phyloP scores from a whole-genome alignment of 805 yeast species.

The Zygosaccharomyces pseudorouxii region DNA sequence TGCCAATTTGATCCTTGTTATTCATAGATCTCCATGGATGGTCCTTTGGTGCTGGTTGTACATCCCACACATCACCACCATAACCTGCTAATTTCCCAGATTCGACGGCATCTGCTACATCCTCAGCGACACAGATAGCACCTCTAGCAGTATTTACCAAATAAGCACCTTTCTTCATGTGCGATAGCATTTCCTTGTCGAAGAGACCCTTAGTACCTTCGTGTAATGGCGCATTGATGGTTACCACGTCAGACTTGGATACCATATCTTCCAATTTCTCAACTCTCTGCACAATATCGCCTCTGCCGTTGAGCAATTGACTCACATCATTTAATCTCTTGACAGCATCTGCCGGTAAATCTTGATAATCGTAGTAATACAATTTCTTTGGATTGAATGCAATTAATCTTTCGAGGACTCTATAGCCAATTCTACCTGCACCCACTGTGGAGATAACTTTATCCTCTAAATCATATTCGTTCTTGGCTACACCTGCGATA shows the following conservation, averaged over 20 bases:
- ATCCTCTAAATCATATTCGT: too few relatives aligned
- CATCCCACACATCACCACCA: slow-evolving; percentile 83
- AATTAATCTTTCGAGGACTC: slow-evolving; percentile 12
- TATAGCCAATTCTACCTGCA: too few relatives aligned
- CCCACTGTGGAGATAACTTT: too few relatives aligned
- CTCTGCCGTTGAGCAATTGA: slow-evolving; percentile 4
- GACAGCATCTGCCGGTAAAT: slow-evolving; percentile 66
- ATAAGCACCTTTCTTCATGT: slow-evolving; percentile 55
- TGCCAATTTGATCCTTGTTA: slow-evolving; percentile 66
- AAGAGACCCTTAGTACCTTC: slow-evolving; percentile 63
- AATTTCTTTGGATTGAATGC: slow-evolving; percentile 74
- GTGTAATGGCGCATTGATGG: slow-evolving; percentile 74
- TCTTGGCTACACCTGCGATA: too few relatives aligned
- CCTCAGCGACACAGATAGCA: slow-evolving; percentile 68
- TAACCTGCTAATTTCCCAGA: slow-evolving; percentile 70
- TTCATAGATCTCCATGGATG: slow-evolving; percentile 75
- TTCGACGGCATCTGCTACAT: slow-evolving; percentile 67
- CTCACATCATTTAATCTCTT: slow-evolving; percentile 44
- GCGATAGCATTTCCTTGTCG: slow-evolving; percentile 58
- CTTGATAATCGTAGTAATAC: slow-evolving; percentile 33
- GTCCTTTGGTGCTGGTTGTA: slow-evolving; percentile 75
- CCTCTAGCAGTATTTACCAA: slow-evolving; percentile 57
- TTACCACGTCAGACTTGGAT: slow-evolving; percentile 61
- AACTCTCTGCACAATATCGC: slow-evolving; percentile 50
- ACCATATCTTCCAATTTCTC: slow-evolving; percentile 61